Evolutionary conservation across 148 eudicot genomes (phyloP).

Genomic region (Camellia lanceoleosa): DNA sequence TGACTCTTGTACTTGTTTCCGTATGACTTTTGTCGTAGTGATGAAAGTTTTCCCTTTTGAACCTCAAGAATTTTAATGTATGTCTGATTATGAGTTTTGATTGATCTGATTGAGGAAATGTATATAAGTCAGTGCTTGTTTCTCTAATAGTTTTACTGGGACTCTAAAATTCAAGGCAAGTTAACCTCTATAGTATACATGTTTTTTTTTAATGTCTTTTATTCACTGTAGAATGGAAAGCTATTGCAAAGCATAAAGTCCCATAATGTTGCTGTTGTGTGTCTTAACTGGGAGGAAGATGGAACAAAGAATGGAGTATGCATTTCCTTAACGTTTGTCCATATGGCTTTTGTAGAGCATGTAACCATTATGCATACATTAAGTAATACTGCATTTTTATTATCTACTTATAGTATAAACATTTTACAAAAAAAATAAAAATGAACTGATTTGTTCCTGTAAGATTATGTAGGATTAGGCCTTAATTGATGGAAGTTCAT

Average conservation of each 20-base stretch:
- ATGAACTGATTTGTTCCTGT: neutral
- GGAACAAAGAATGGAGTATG: conserved; percentile 43
- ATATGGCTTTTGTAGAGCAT: neutral
- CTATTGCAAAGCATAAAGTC: conserved; percentile 70
- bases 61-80: neutral
- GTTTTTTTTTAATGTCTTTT: conserved; percentile 4
- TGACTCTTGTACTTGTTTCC: neutral
- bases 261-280: conserved; percentile 71
- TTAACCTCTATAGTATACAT: neutral
- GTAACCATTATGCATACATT: neutral
- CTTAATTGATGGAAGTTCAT: neutral
- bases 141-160: neutral
- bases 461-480: neutral
- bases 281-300: conserved; percentile 91
- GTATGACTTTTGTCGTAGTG: neutral
- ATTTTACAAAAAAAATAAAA: neutral
- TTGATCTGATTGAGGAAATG: neutral
- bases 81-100: neutral
- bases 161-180: neutral
- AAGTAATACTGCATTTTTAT: neutral
- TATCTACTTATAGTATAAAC: neutral
- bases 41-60: neutral
- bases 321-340: conserved; percentile 6
- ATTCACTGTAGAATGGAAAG: conserved; percentile 72
- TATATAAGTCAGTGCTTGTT: neutral